A percentile compares a stretch with the other conserved stretches of the same genome.
These are phyloP conservation scores for Picea mariana DNA, from an alignment of 83 land plant genomes.

Conservation along the genomic window DNA sequence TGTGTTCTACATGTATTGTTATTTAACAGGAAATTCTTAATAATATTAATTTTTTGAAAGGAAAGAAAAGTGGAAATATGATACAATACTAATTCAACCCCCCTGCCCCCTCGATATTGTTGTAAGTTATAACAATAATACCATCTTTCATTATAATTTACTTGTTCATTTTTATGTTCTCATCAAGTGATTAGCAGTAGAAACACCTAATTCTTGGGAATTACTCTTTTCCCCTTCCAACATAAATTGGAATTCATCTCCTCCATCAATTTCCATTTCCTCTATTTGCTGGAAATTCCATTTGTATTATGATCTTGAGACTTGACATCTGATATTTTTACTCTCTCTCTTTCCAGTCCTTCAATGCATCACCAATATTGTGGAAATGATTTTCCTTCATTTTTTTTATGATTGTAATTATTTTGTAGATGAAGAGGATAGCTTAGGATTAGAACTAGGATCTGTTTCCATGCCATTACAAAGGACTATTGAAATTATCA, in stretches of 20 bases:
- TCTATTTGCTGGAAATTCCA: conserved; percentile 19
- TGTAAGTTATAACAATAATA: conserved; percentile 6
- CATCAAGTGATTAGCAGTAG: conserved; percentile 76
- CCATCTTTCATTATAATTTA: conserved; percentile 26
- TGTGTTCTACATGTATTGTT: too few species aligned
- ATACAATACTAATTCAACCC: too few species aligned
- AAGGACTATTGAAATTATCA: conserved; percentile 2
- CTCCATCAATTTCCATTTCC: conserved; percentile 54
- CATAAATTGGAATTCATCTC: conserved; percentile 73
- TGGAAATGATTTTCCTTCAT: conserved; percentile 72
- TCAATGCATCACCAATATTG: conserved; percentile 84
- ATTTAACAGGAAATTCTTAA: too few species aligned
- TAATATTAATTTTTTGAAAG: too few species aligned
- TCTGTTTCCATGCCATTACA: conserved; percentile 21
- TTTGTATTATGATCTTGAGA: conserved; percentile 25
- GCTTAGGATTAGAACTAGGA: conserved; percentile 23
- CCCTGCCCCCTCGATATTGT: too few species aligned
- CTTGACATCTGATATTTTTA: conserved; percentile 49
- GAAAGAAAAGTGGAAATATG: too few species aligned
- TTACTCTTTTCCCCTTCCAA: conserved; percentile 55
- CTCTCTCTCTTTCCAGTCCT: conserved; percentile 37
- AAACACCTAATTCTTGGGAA: conserved; percentile 90
- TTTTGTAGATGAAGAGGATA: conserved; percentile 20
- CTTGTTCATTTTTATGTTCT: conserved; percentile 22
- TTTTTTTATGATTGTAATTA: conserved; percentile 29